Conservation (phyloP, 768 basidiomycete species). For the Tubosaeta sp. region DNA sequence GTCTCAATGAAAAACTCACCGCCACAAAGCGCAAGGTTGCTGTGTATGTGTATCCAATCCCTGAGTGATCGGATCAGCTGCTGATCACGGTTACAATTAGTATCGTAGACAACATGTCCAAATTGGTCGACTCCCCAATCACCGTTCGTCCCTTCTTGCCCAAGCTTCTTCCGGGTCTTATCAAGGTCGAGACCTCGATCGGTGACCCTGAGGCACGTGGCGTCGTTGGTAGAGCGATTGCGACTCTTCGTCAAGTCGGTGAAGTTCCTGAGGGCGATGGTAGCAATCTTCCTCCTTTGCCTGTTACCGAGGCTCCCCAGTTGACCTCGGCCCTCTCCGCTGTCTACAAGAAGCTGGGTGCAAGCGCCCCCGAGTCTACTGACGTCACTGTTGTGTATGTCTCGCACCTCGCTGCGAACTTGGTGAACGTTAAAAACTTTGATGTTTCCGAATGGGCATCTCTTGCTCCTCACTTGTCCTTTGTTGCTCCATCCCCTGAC, state of each 20-base stretch:
- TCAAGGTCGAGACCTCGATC: slow-evolving; percentile 93
- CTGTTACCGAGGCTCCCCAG: slow-evolving; percentile 65
- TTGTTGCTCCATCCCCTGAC: slow-evolving; percentile 61
- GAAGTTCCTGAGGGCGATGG: slow-evolving; percentile 86
- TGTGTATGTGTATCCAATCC: slow-evolving; percentile 55
- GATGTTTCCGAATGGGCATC: slow-evolving; percentile 84
- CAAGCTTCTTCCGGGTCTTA: slow-evolving; percentile 88
- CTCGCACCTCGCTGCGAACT: slow-evolving; percentile 75
- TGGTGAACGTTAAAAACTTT: slow-evolving; percentile 90
- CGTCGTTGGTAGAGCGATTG: slow-evolving; percentile 87
- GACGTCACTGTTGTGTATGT: slow-evolving; percentile 65
- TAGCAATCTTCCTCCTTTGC: slow-evolving; percentile 84
- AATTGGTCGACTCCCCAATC: slow-evolving; percentile 91
- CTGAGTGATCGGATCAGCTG: slow-evolving; percentile 11
- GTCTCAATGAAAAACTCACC: slow-evolving; percentile 91
- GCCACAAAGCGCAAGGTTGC: slow-evolving; percentile 97
- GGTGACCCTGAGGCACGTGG: slow-evolving; percentile 98
- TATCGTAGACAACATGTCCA: slow-evolving; percentile 97
- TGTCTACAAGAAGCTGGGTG: slow-evolving; percentile 84
- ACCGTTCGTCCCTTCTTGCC: slow-evolving; percentile 97
- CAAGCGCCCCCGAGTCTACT: slow-evolving; percentile 50
- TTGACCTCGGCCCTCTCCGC: slow-evolving; percentile 62
- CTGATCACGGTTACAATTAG: slow-evolving; percentile 37
- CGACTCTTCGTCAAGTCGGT: slow-evolving; percentile 92
- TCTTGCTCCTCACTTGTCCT: slow-evolving; percentile 72